Conservation (phyloP, 257 asterid species). For the Nicotiana benthamiana region DNA sequence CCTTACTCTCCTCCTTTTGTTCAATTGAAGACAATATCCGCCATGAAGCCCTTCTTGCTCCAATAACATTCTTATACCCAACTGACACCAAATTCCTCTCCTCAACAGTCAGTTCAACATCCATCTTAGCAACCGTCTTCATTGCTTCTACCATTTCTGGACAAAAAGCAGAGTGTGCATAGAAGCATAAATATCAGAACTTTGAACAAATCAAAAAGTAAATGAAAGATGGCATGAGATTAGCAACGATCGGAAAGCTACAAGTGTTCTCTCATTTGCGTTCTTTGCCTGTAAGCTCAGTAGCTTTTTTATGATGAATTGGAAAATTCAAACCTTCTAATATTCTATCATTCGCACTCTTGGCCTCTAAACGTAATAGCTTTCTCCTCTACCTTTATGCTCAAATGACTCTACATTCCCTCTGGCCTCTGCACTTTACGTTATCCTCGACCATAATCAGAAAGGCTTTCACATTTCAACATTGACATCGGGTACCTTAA, state of each 20-base stretch:
- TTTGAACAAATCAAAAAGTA: background rate
- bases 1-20: slow-evolving; percentile 69
- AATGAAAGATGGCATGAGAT: background rate
- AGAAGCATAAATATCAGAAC: background rate
- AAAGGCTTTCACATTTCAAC: background rate
- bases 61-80: slow-evolving; percentile 70
- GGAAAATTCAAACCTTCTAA: background rate
- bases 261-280: background rate
- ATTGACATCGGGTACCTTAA: background rate
- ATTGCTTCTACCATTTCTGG: slow-evolving; percentile 79
- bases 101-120: slow-evolving; percentile 66
- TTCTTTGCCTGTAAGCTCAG: background rate
- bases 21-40: slow-evolving; percentile 63
- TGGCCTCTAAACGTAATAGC: background rate
- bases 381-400: background rate
- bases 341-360: background rate
- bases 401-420: background rate
- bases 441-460: background rate
- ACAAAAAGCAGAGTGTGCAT: background rate
- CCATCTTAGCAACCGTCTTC: slow-evolving; percentile 61
- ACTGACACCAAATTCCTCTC: slow-evolving; percentile 76
- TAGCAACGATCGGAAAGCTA: background rate
- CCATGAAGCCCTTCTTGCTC: slow-evolving; percentile 83
- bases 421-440: background rate
- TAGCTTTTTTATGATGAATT: background rate